These are phyloP conservation scores for Sporothrix curviconia DNA, from an alignment of 2,329 filamentous ascomycete genomes.

Conservation along the genomic window DNA sequence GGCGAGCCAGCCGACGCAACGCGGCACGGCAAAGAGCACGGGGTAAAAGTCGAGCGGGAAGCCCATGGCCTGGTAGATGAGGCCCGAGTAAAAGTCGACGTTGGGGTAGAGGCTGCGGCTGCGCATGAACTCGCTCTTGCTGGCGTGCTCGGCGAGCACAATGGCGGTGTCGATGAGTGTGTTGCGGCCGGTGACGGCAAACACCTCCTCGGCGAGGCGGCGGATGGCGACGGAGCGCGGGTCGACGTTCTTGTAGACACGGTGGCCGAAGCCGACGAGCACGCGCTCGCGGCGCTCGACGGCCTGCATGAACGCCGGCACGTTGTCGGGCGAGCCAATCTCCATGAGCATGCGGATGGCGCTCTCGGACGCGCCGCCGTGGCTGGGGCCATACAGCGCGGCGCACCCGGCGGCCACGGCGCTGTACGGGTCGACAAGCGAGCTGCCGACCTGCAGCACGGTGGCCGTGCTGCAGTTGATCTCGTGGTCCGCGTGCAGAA, in stretches of 20 bases:
- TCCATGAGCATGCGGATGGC: conserved; percentile 49
- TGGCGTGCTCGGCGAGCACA: conserved; percentile 38
- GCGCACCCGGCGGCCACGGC: conserved; percentile 47
- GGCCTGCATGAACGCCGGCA: conserved; percentile 42
- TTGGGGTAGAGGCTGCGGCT: conserved; percentile 45
- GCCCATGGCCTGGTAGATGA: conserved; percentile 48
- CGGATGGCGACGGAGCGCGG: conserved; percentile 38
- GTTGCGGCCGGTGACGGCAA: conserved; percentile 44
- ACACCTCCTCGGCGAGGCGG: conserved; percentile 43
- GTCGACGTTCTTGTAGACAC: conserved; percentile 48
- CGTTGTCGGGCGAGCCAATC: conserved; percentile 44
- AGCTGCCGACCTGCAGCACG: conserved; percentile 49
- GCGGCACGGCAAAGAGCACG: conserved; percentile 44
- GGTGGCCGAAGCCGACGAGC: conserved; percentile 50
- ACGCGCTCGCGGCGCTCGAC: conserved; percentile 46
- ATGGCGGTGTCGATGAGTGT: conserved; percentile 44
- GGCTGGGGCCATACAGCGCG: conserved; percentile 49
- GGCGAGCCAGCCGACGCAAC: conserved; percentile 45
- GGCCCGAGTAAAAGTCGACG: conserved; percentile 46
- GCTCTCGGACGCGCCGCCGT: conserved; percentile 53
- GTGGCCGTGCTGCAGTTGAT: conserved; percentile 53
- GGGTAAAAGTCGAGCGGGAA: conserved; percentile 48
- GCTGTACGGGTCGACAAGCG: conserved; percentile 49
- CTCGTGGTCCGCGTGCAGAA: conserved; percentile 53
- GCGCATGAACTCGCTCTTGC: conserved; percentile 42